phyloP scores from a whole-genome alignment of 176 grass and related monocot species.

The Calamus simplicifolius region DNA sequence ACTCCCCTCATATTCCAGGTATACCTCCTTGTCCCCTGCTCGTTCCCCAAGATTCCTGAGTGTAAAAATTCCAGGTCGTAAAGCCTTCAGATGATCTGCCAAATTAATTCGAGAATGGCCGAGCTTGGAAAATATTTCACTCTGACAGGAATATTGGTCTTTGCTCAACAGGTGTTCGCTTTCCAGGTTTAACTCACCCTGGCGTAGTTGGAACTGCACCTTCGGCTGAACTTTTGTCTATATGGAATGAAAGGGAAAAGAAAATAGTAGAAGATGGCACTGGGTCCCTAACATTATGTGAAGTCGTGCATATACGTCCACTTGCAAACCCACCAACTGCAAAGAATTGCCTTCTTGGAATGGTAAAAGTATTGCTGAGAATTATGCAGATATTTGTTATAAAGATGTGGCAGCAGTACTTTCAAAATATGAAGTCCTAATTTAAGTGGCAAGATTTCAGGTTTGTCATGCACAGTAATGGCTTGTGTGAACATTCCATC shows the following conservation, averaged over 20 bases:
- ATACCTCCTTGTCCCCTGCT: neutral
- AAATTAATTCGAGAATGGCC: neutral
- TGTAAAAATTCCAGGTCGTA: too few relatives aligned
- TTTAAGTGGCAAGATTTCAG: too few relatives aligned
- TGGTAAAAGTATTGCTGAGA: constrained; percentile 29
- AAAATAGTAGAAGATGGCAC: constrained; percentile 42
- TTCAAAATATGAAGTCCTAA: neutral
- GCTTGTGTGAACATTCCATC: too few relatives aligned
- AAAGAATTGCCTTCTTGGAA: constrained; percentile 71
- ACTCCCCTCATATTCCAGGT: constrained; percentile 84
- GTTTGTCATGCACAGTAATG: too few relatives aligned
- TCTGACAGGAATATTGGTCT: neutral
- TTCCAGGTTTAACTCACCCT: constrained; percentile 81
- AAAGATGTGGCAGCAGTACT: neutral
- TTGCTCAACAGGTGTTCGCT: constrained; percentile 52
- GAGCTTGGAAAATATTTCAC: neutral
- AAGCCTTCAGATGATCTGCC: neutral
- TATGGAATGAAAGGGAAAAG: constrained; percentile 88
- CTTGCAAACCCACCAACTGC: constrained; percentile 64
- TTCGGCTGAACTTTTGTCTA: constrained; percentile 70
- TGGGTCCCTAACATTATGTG: constrained; percentile 53
- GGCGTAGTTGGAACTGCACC: constrained; percentile 84
- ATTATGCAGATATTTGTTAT: neutral
- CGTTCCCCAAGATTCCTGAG: too few relatives aligned
- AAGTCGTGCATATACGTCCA: constrained; percentile 70